Conservation (phyloP, 2,329 filamentous ascomycete species). For the Cytospora mali region DNA sequence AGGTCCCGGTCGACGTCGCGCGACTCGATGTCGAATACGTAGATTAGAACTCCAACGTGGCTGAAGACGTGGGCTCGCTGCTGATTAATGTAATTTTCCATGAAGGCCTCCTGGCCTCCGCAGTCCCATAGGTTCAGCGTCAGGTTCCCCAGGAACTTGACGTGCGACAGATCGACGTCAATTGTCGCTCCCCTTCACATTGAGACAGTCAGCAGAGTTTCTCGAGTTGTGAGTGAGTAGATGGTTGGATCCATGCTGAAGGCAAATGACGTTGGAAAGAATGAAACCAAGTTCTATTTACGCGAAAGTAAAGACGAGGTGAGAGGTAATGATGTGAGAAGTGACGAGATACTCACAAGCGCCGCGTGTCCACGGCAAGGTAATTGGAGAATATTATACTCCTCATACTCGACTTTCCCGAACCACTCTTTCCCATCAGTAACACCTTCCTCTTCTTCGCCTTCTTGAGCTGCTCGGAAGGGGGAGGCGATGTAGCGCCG, state of each 20-base stretch:
- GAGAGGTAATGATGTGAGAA: background rate
- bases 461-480: conserved; percentile 58
- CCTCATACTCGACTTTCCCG: conserved; percentile 97
- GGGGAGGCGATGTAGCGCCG: conserved; percentile 30
- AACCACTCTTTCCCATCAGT: conserved; percentile 93
- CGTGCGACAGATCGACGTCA: conserved; percentile 96
- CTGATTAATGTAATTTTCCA: conserved; percentile 96
- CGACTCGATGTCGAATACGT: conserved; percentile 98
- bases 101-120: conserved; percentile 97
- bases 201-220: conserved; percentile 17
- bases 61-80: conserved; percentile 96
- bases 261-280: too few species aligned
- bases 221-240: too few species aligned
- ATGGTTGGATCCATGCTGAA: too few species aligned
- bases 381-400: conserved; percentile 99
- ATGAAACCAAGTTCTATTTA: too few species aligned
- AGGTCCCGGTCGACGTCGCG: conserved; percentile 93
- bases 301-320: background rate
- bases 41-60: conserved; percentile 95
- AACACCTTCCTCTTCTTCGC: conserved; percentile 86
- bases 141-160: conserved; percentile 97
- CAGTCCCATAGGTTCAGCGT: conserved; percentile 99
- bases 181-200: conserved; percentile 80
- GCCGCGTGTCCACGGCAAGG: conserved; percentile 90
- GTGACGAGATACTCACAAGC: conserved; percentile 57